phyloP scores from a whole-genome alignment of 2,329 filamentous ascomycete genomes.

The Cladosporium colombiae region DNA sequence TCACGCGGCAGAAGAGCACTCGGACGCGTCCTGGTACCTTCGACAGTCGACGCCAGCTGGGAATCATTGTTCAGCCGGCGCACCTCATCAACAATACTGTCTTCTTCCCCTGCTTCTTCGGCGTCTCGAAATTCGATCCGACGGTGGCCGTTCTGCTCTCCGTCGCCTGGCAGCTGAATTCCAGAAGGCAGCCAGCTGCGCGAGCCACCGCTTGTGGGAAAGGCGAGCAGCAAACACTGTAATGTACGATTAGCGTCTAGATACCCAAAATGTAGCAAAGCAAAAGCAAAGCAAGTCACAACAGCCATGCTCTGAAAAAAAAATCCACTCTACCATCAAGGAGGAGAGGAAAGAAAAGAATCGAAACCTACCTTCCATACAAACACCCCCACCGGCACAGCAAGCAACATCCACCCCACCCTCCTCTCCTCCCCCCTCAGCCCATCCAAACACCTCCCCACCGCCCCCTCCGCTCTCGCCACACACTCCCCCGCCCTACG shows the following conservation, averaged over 20 bases:
- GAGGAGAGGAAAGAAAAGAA: neutral
- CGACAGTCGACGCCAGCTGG: slow-evolving; percentile 32
- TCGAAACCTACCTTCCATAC: slow-evolving; percentile 54
- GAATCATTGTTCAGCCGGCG: slow-evolving; percentile 35
- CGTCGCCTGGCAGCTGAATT: slow-evolving; percentile 30
- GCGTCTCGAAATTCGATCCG: slow-evolving; percentile 31
- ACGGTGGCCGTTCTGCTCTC: slow-evolving; percentile 21
- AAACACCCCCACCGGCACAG: slow-evolving; percentile 55
- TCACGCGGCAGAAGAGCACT: slow-evolving; percentile 15
- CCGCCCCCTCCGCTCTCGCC: slow-evolving; percentile 48
- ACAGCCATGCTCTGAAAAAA: neutral
- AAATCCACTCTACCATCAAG: neutral
- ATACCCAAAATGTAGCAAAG: slow-evolving; percentile 14
- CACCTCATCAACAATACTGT: slow-evolving; percentile 33
- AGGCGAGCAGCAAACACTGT: slow-evolving; percentile 20
- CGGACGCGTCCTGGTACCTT: slow-evolving; percentile 26
- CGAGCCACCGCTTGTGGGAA: slow-evolving; percentile 30
- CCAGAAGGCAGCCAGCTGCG: slow-evolving; percentile 35
- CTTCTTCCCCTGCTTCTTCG: slow-evolving; percentile 30
- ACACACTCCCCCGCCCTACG: slow-evolving; percentile 45
- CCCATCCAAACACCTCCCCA: slow-evolving; percentile 50
- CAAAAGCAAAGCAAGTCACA: neutral
- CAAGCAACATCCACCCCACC: slow-evolving; percentile 57
- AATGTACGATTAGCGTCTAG: slow-evolving; percentile 9
- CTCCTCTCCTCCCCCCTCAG: slow-evolving; percentile 60